Base-by-base conservation (phyloP, 2,329 filamentous ascomycete species). In the Rhytidhysteron rufulum region DNA sequence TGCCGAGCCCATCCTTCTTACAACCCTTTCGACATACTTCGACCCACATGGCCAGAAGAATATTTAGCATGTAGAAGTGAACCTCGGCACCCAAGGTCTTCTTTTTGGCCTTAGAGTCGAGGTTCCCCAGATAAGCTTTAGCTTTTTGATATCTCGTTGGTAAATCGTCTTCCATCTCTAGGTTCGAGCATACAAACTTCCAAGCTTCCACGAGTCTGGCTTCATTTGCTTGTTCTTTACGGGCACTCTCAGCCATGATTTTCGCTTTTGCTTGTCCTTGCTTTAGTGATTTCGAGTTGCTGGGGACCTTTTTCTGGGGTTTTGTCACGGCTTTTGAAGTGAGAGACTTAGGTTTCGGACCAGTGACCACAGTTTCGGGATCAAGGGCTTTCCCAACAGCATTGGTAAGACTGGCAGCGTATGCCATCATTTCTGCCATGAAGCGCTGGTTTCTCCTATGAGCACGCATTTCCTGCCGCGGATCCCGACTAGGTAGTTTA, bases 351-450 rank as follows among this genome's bases (percentile, higher is more conserved):
- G 33, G 20, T 42, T 48, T 35, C 40, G 36, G 55, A n/a, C 57
- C 55, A 16, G 77, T 72, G 2, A 83, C 74, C 35, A 88, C 77
- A 4, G 70, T 78, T 55, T 87, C 82, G 0, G 82, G 82, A 18
- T 83, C 72, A 4, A 87, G 70, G 2, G 67, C 68, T 47, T 80
- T 85, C 3, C 82, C 83, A 2, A 73, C 69, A 0, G 79, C 71
- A 41, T 81, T 83, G 0, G 82, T 85, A 34, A 88, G 68, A 60
- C 82, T 86, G 10, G 80, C 82, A 2, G 85, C 82, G 56, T 88
- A 89, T 1, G 73, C 70, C 20, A 74, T 73, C 63, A 85, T 85
- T 43, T 86, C 81, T 2, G 76, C 74, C 77, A 86, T 84, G 54
- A 79, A 81, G 37, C 69, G 71, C 51, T 88, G 83, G 32, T 83